A percentile compares a stretch with the other conserved stretches of the same genome.
Conservation (phyloP, 2,329 filamentous ascomycete genomes). For the Nemania abortiva region DNA sequence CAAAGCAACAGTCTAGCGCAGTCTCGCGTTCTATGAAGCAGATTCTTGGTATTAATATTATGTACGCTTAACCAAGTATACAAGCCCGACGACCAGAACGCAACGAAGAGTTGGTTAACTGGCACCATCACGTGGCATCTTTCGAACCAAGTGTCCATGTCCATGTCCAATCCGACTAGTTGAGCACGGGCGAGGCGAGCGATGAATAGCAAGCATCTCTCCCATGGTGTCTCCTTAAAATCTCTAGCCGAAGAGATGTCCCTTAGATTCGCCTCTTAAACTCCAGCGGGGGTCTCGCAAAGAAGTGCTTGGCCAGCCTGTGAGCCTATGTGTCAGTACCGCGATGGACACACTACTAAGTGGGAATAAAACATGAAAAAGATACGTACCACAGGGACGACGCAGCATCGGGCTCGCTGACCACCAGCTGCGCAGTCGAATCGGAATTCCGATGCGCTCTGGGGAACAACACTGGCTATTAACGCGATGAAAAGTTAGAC, state of each 20-base stretch:
- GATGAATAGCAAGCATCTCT: not conserved
- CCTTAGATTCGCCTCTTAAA: not conserved
- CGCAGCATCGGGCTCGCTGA: slow-evolving; percentile 27
- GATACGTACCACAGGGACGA: slow-evolving; percentile 24
- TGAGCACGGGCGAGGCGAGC: not conserved
- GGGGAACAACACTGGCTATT: slow-evolving; percentile 17
- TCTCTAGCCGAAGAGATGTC: not conserved
- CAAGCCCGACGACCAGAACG: slow-evolving; percentile 1
- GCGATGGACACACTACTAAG: not conserved
- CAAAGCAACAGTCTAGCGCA: not conserved
- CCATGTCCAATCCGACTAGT: not conserved
- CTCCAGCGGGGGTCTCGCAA: slow-evolving; percentile 23
- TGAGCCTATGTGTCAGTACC: slow-evolving; percentile 8
- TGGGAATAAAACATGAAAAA: not conserved
- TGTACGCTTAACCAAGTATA: not conserved
- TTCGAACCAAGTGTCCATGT: not conserved
- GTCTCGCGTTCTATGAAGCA: not conserved
- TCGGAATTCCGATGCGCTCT: slow-evolving; percentile 19
- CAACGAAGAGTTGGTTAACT: not conserved
- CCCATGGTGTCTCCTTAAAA: not conserved
- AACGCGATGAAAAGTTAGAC: slow-evolving; percentile 1
- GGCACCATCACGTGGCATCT: not conserved
- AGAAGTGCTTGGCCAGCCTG: slow-evolving; percentile 27
- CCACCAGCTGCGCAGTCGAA: slow-evolving; percentile 26
- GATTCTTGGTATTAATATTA: slow-evolving; percentile 27